Conservation (phyloP, 2,329 filamentous ascomycete species). For the Neofusicoccum kwambonambiense region DNA sequence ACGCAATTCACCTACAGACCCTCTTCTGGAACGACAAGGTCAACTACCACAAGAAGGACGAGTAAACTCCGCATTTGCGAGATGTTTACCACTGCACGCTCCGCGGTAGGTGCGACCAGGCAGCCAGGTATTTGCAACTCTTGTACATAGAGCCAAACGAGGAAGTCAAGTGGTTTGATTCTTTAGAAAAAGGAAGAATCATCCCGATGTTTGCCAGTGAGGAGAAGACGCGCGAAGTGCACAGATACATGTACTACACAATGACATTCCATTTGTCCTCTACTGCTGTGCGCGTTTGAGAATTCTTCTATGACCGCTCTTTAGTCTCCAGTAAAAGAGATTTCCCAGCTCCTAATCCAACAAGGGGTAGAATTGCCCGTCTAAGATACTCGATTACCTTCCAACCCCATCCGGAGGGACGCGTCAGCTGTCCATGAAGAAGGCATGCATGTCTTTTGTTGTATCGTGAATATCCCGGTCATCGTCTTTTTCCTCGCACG, state of each 20-base stretch:
- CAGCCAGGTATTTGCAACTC: not conserved
- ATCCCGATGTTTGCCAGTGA: not conserved
- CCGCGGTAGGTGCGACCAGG: not conserved
- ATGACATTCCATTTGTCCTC: not conserved
- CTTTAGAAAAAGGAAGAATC: not conserved
- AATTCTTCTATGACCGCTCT: not conserved
- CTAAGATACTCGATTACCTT: too few relatives aligned
- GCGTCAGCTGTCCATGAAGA: too few relatives aligned
- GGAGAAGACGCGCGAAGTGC: not conserved
- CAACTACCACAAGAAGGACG: slow-evolving; percentile 90
- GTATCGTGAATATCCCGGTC: too few relatives aligned
- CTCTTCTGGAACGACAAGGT: slow-evolving; percentile 83
- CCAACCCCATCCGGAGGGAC: too few relatives aligned
- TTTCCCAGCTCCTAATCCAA: too few relatives aligned
- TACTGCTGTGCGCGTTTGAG: not conserved
- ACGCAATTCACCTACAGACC: slow-evolving; percentile 35
- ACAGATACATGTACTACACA: not conserved
- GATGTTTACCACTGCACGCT: not conserved
- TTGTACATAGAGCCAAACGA: slow-evolving; percentile 13
- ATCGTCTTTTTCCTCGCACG: not conserved
- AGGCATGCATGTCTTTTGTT: too few relatives aligned
- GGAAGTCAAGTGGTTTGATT: not conserved
- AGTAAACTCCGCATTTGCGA: slow-evolving; percentile 46
- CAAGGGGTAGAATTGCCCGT: too few relatives aligned
- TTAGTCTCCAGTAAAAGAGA: too few relatives aligned